These are phyloP conservation scores for Picea abies DNA, from an alignment of 83 land plant genomes.

Conservation along the genomic window DNA sequence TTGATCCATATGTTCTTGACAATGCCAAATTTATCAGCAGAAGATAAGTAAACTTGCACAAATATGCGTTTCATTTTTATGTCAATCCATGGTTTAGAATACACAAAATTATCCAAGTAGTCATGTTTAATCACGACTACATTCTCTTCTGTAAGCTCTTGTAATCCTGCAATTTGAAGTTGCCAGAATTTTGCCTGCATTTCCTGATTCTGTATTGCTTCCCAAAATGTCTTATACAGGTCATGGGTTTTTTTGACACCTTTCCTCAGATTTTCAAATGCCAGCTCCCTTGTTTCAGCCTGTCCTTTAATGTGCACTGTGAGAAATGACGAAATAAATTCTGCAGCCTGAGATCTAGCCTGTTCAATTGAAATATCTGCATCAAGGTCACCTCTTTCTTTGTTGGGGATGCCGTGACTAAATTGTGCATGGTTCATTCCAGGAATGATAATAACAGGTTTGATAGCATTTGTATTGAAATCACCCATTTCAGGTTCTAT, in stretches of 20 bases:
- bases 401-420: conserved; percentile 35
- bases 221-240: conserved; percentile 27
- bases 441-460: conserved; percentile 45
- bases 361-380: conserved; percentile 29
- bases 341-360: conserved; percentile 19
- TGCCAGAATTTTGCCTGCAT: conserved; percentile 22
- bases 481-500: conserved; percentile 28
- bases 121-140: conserved; percentile 32
- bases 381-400: conserved; percentile 42
- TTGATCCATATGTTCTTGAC: conserved; percentile 44
- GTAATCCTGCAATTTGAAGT: conserved; percentile 26
- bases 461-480: conserved; percentile 30
- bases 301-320: conserved; percentile 29
- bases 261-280: conserved; percentile 23
- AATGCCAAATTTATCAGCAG: conserved; percentile 16
- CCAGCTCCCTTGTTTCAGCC: conserved; percentile 1
- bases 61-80: conserved; percentile 18
- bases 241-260: conserved; percentile 29
- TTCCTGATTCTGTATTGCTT: conserved; percentile 27
- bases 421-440: conserved; percentile 57
- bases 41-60: conserved; percentile 26
- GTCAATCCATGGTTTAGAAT: conserved; percentile 54
- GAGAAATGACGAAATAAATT: conserved; percentile 27
- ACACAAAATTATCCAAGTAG: conserved; percentile 39
- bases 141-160: conserved; percentile 20